Base-by-base conservation (phyloP, 148 eudicot genomes). In the Heliamphora exappendiculata region DNA sequence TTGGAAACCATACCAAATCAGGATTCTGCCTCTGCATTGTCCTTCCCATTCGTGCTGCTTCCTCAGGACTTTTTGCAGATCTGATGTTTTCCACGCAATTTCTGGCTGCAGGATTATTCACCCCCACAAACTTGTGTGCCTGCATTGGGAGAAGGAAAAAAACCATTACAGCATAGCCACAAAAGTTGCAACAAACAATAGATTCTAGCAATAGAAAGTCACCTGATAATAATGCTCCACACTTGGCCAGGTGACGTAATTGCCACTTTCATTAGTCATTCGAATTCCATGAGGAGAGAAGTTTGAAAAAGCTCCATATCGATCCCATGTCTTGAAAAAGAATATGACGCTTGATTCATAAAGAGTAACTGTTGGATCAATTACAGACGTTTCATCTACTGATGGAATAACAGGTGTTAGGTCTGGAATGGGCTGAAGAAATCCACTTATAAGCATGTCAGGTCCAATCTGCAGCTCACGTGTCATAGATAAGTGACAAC, bases 221-320 rank as follows among this genome's bases (percentile, higher is more conserved):
- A 95, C 99, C 96, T 95, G 99, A 83, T 95, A 95, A 88, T 89
- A 95, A 77, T 92, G 94, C 89, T 95, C 99, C n/a, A 92, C 97
- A 78, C 89, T 91, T 31, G 91, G 82, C 99, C 99, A 95, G 58
- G 79, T 86, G 68, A 76, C n/a, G 78, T 85, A 85, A 55, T 84
- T 78, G 57, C 94, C 94, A 66, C 64, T 84, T 77, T 89, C 91
- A 78, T 87, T 89, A 64, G 85, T 82, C 87, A 94, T 88, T 75
- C 77, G 85, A 82, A 94, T 89, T 54, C 96, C 90, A 85, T 95
- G 99, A 72, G 84, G 88, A 31, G 98, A 94, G 89, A 91, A 94
- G 84, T 94, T 94, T 58, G 98, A 94, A 76, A 94, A 91, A n/a
- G 98, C 89, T 63, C 97, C 97, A 75, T 89, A 90, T 54, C 91